Conservation (phyloP, 2,329 filamentous ascomycete genomes). For the Exophiala bonariae region DNA sequence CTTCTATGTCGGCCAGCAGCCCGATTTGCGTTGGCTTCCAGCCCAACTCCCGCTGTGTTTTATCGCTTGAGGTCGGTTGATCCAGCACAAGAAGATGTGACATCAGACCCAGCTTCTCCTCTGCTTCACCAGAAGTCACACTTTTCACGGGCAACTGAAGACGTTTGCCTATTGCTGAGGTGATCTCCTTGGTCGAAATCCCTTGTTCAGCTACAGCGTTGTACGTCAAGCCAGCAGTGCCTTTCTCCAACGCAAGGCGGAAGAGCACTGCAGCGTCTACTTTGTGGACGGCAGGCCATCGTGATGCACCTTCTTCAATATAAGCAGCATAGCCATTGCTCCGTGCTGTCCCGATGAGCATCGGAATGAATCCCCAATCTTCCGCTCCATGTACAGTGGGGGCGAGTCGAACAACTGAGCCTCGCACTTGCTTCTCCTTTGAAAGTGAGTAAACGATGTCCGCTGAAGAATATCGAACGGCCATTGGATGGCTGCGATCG, state of each 20-base stretch:
- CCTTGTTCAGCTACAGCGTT: constrained; percentile 40
- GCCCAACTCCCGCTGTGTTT: constrained; percentile 37
- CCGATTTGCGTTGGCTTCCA: constrained; percentile 33
- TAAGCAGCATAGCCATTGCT: constrained; percentile 35
- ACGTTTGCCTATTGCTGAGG: constrained; percentile 35
- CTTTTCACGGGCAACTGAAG: constrained; percentile 35
- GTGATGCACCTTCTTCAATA: constrained; percentile 37
- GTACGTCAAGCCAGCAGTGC: constrained; percentile 34
- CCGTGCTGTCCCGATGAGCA: constrained; percentile 31
- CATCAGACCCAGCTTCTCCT: constrained; percentile 33
- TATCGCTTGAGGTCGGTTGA: constrained; percentile 37
- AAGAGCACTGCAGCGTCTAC: constrained; percentile 40
- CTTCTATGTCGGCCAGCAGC: constrained; percentile 34
- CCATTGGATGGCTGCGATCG: constrained; percentile 14
- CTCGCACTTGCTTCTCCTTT: constrained; percentile 33
- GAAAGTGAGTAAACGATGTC: constrained; percentile 27
- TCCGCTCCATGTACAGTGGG: constrained; percentile 41
- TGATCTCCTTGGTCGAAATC: constrained; percentile 38
- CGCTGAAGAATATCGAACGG: constrained; percentile 29
- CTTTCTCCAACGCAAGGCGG: constrained; percentile 42
- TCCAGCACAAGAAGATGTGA: constrained; percentile 27
- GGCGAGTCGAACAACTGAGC: constrained; percentile 39
- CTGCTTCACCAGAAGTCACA: constrained; percentile 32
- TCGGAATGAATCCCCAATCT: constrained; percentile 33
- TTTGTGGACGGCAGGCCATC: constrained; percentile 41